Evolutionary conservation across 768 basidiomycete genomes (phyloP), one percentile per base, ranked within the genome.

Genomic region (Daedaleopsis nitida): DNA sequence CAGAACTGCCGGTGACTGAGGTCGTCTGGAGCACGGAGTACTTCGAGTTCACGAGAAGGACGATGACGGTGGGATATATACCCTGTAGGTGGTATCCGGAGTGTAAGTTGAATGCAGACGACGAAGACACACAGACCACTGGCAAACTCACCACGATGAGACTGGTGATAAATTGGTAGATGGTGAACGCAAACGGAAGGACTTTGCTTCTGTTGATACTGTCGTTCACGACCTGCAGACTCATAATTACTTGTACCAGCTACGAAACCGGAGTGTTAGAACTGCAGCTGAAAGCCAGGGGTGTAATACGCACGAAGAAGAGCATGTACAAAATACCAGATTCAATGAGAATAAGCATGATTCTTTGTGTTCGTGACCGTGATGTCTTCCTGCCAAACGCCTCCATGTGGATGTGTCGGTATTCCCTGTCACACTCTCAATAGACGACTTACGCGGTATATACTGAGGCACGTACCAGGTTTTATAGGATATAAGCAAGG

Each of bases 311-410:
- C 43, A 70, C 69, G 53, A 68, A 70, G 55, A 68, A 70, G 42
- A 70, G 63, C 54, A 67, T 62, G 55, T 70, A 70, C 0, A 68
- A 27, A 3, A 70, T 21, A 34, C 69, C 69, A 14, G 69, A 65
- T 47, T 70, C 69, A 37, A 70, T 39, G 56, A 70, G 60, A 9
- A 70, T 57, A 8, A 65, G 10, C 54, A 68, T 60, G 23, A 69
- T 17, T 16, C 35, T 62, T 48, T 66, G 60, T 6, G 55, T 60
- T 7, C 59, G 65, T 13, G 65, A 60, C n/a, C 58, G 65, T 8
- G 39, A 37, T 17, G 57, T 51, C 6, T 24, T 42, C 47, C 39
- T 50, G 8, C 55, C 55, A 19, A 57, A 57, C 12, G 55, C 55
- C 10, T 48, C 37, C 24, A 49, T 9, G n/a, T 58, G 49, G 24